Percentiles rank a stretch among this genome's conserved stretches.
These are phyloP conservation scores for Eurotiales sp. DNA, from an alignment of 2,329 filamentous ascomycete species.

Conservation along the genomic window DNA sequence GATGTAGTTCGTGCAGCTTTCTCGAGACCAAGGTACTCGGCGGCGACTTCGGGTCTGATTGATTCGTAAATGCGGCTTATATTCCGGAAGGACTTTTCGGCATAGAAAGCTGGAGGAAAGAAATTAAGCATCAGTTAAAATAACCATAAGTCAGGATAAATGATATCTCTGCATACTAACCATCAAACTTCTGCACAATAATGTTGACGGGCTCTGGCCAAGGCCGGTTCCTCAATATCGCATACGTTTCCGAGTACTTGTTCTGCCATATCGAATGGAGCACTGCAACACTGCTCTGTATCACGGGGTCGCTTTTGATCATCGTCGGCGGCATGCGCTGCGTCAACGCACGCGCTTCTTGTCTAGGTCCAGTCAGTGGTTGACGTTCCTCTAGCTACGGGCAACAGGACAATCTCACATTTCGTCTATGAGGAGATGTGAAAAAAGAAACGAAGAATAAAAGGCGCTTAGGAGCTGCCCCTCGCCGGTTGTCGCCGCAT, in stretches of 20 bases:
- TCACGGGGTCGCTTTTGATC: conserved; percentile 24
- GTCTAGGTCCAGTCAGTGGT: conserved; percentile 17
- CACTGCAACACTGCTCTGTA: conserved; percentile 34
- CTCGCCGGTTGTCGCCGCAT: conserved; percentile 20
- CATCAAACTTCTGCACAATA: conserved; percentile 32
- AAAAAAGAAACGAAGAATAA: conserved; percentile 38
- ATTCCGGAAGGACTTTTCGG: conserved; percentile 35
- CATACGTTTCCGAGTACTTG: conserved; percentile 34
- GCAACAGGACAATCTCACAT: conserved; percentile 26
- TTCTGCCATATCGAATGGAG: conserved; percentile 38
- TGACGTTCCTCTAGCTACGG: not conserved
- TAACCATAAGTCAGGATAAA: too few species aligned
- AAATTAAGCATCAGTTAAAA: not conserved
- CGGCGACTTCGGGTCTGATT: conserved; percentile 34
- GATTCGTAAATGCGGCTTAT: conserved; percentile 39
- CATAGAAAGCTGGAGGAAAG: conserved; percentile 29
- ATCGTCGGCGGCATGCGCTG: conserved; percentile 32
- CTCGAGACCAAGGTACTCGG: conserved; percentile 35
- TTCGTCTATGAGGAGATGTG: conserved; percentile 37
- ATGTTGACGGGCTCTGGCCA: conserved; percentile 33
- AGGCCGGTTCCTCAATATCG: conserved; percentile 27
- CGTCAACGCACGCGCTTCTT: conserved; percentile 39
- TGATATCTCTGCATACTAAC: conserved; percentile 24
- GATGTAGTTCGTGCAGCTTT: conserved; percentile 9
- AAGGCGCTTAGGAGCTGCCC: conserved; percentile 32